Base-by-base conservation (phyloP, 306 rosid species). In the Medicago ruthenica region DNA sequence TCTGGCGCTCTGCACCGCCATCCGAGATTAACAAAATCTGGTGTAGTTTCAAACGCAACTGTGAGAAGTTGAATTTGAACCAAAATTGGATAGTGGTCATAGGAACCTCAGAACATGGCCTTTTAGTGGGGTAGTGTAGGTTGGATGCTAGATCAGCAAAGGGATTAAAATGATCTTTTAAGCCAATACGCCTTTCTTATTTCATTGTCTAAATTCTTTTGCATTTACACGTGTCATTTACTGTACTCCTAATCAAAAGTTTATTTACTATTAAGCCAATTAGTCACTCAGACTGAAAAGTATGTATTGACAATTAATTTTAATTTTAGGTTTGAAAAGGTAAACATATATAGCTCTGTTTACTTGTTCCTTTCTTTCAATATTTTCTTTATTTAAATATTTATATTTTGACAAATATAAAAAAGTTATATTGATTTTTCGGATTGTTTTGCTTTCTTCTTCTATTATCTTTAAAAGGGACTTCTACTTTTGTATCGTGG, bases 41-140 rank as follows among this genome's bases (percentile, higher is more conserved):
- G n/a, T n/a, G 9, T 42, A 34, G 54, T 27, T 58, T 45, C 18
- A 77, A 57, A 47, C 36, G 12, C 58, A 61, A 50, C 39, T 21
- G 8, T 41, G 67, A 76, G 41, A 44, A 42, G 50, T 67, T 57
- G 75, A 16, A 54, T 76, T 76, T 67, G 68, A 67, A 66, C 67
- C 44, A 13, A 21, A 41, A 10, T 24, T 22, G 47, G n/a, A 67
- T 67, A 69, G 42, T 4, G 15, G 41, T 39, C 63, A 63, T 9
- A 22, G 47, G 72, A 12, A 21, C 73, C 67, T 60, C 50, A 22
- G 24, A 15, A 20, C 21, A 60, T 60, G 18, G 21, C 70, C 76
- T 70, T 69, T 45, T 70, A 34, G 22, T 17, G 13, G 27, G 60
- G 39, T 16, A 11, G 8, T 48, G 41, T 65, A 41, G 45, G 36